phyloP scores from a whole-genome alignment of 2,329 filamentous ascomycete species.

The Sporothrix euskadiensis region DNA sequence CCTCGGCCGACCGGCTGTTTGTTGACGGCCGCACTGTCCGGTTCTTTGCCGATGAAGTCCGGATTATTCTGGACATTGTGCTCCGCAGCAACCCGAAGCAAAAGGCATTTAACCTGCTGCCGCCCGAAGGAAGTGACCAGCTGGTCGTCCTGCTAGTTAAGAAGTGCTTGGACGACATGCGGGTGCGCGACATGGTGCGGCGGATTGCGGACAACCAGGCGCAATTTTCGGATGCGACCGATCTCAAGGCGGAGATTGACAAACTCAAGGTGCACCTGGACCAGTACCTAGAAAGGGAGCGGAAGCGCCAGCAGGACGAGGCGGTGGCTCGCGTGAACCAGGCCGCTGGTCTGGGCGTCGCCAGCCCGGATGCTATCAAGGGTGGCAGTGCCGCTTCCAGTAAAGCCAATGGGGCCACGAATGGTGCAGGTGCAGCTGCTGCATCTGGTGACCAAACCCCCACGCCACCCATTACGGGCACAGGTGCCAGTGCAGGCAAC shows the following conservation, averaged over 20 bases:
- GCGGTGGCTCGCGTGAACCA: slow-evolving; percentile 30
- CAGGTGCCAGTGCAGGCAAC: background rate
- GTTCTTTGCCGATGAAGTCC: slow-evolving; percentile 61
- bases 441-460: background rate
- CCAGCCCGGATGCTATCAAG: background rate
- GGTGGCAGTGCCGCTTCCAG: background rate
- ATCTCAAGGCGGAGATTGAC: slow-evolving; percentile 52
- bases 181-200: slow-evolving; percentile 52
- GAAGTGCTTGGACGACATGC: slow-evolving; percentile 55
- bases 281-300: slow-evolving; percentile 24
- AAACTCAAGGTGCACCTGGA: slow-evolving; percentile 40
- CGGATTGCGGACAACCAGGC: slow-evolving; percentile 56
- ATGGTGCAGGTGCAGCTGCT: slow-evolving; percentile 32
- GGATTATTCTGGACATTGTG: slow-evolving; percentile 59
- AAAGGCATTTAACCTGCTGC: slow-evolving; percentile 53
- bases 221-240: slow-evolving; percentile 50
- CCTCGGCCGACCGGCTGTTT: slow-evolving; percentile 56
- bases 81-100: slow-evolving; percentile 60
- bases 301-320: slow-evolving; percentile 29
- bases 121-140: slow-evolving; percentile 56
- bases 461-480: background rate
- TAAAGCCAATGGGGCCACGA: slow-evolving; percentile 37
- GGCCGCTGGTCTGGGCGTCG: background rate
- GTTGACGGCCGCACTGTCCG: slow-evolving; percentile 59
- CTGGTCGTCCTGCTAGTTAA: slow-evolving; percentile 60